These are phyloP conservation scores for Closterium sp. DNA, from an alignment of 139 green algal species.

Conservation along the genomic window DNA sequence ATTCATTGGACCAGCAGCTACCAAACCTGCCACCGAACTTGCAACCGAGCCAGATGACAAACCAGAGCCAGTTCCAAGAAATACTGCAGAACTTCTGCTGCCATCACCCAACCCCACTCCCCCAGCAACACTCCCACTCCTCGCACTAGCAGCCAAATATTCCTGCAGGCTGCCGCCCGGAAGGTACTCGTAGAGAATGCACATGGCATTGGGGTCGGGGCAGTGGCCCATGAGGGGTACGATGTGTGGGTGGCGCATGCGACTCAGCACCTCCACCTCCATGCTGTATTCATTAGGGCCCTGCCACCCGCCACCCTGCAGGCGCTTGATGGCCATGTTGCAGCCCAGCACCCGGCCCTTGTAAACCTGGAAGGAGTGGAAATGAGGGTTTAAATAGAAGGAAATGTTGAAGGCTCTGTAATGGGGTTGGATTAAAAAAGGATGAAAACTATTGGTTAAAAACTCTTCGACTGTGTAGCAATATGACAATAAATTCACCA, in stretches of 20 bases:
- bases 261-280: neutral
- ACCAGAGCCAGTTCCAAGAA: neutral
- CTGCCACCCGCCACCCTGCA: neutral
- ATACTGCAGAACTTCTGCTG: neutral
- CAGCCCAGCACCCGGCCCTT: neutral
- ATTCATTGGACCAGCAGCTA: neutral
- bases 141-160: neutral
- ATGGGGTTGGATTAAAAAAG: too few species aligned
- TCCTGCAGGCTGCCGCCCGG: constrained; percentile 8
- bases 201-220: neutral
- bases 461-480: too few species aligned
- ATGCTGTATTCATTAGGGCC: neutral
- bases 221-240: neutral
- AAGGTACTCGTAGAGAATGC: constrained; percentile 5
- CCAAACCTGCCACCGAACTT: neutral
- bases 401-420: too few species aligned
- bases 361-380: too few species aligned
- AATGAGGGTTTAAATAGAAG: too few species aligned
- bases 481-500: too few species aligned
- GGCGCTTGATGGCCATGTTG: constrained; percentile 6
- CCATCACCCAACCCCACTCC: neutral
- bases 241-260: constrained; percentile 4
- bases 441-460: too few species aligned
- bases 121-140: neutral
- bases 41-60: neutral